These are phyloP conservation scores for Paraconiothyrium sp. DNA, from an alignment of 2,329 filamentous ascomycete genomes.

Conservation along the genomic window DNA sequence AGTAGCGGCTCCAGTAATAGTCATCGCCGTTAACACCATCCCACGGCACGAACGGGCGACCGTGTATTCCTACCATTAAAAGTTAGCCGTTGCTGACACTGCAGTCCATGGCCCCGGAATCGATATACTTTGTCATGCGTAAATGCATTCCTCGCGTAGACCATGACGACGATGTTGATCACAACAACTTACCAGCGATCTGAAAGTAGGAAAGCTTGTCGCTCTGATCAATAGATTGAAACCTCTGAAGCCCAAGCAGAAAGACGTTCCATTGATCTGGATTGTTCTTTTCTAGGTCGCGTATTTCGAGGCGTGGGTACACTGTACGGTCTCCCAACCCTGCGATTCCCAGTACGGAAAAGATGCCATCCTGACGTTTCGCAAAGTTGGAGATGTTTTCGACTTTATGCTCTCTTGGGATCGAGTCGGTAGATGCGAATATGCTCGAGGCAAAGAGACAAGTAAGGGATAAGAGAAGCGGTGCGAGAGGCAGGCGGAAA, in stretches of 20 bases:
- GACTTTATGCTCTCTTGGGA: slow-evolving; percentile 3
- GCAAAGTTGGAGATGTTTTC: slow-evolving; percentile 9
- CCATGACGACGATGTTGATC: background rate
- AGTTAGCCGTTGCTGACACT: background rate
- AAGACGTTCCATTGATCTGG: slow-evolving; percentile 77
- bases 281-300: slow-evolving; percentile 67
- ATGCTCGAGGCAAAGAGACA: slow-evolving; percentile 9
- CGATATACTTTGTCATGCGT: background rate
- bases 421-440: slow-evolving; percentile 14
- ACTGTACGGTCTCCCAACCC: slow-evolving; percentile 32
- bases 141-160: background rate
- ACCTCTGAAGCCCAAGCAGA: slow-evolving; percentile 74
- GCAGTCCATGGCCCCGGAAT: background rate
- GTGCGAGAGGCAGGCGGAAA: background rate
- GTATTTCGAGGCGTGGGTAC: slow-evolving; percentile 70
- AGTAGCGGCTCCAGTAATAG: slow-evolving; percentile 58
- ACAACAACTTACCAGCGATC: slow-evolving; percentile 69
- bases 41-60: slow-evolving; percentile 71
- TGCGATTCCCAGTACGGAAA: slow-evolving; percentile 34
- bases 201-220: slow-evolving; percentile 78
- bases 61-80: slow-evolving; percentile 74
- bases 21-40: slow-evolving; percentile 58
- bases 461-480: slow-evolving; percentile 4
- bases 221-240: slow-evolving; percentile 72
- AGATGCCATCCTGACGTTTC: slow-evolving; percentile 22